Evolutionary conservation across 2,329 filamentous ascomycete genomes (phyloP).

Genomic region (Stagonosporopsis chrysanthemi): DNA sequence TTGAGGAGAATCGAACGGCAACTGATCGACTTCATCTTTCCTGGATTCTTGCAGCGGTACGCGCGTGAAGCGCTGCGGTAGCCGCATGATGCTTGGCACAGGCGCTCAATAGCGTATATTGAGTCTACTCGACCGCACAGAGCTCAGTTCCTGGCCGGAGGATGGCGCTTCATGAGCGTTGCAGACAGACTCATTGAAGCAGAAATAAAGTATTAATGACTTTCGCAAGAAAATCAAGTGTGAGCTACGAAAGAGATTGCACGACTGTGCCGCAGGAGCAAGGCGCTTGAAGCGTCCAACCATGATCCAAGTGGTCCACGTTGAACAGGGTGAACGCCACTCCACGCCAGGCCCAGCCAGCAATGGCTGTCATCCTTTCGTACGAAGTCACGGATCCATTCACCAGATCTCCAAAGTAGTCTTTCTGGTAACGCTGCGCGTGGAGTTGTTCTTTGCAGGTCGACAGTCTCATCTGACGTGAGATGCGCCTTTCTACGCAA

Average conservation of each 20-base stretch:
- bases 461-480: not conserved
- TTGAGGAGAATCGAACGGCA: slow-evolving; percentile 11
- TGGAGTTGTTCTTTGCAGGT: not conserved
- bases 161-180: not conserved
- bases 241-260: not conserved
- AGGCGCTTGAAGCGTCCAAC: not conserved
- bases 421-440: not conserved
- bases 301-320: not conserved
- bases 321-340: not conserved
- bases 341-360: not conserved
- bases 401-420: not conserved
- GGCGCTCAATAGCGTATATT: not conserved
- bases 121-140: not conserved
- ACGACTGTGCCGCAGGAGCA: not conserved
- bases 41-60: slow-evolving; percentile 12
- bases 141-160: not conserved
- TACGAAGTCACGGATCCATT: not conserved
- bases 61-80: slow-evolving; percentile 16
- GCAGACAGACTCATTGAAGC: not conserved
- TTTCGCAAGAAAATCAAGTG: not conserved
- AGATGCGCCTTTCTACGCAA: not conserved
- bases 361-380: not conserved
- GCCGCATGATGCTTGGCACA: slow-evolving; percentile 6
- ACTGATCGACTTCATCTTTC: slow-evolving; percentile 8
- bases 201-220: not conserved